phyloP scores from a whole-genome alignment of 495 filamentous ascomycete genomes.

The Jackrogersella minutella region DNA sequence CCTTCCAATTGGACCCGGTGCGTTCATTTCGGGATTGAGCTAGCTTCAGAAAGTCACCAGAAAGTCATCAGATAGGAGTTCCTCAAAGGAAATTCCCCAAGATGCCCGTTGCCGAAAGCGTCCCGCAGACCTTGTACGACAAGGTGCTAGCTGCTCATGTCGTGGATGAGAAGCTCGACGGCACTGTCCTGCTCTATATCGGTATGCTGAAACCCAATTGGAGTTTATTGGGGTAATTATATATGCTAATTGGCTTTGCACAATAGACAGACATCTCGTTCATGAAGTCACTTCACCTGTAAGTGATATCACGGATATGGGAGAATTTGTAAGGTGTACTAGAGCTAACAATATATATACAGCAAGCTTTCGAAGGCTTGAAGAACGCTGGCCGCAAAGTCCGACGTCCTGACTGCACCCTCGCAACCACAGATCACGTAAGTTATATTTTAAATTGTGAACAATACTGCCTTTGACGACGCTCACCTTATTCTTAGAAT shows the following conservation, averaged over 20 bases:
- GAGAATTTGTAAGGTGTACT: background rate
- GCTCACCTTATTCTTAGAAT: slow-evolving; percentile 64
- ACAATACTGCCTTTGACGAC: background rate
- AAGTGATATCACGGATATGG: slow-evolving; percentile 40
- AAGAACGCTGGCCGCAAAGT: slow-evolving; percentile 86
- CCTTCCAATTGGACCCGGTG: background rate
- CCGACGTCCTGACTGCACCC: slow-evolving; percentile 92
- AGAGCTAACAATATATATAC: slow-evolving; percentile 11
- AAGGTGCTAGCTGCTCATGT: slow-evolving; percentile 95
- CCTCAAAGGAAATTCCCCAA: slow-evolving; percentile 41
- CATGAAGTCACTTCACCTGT: slow-evolving; percentile 98
- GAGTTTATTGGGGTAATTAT: background rate
- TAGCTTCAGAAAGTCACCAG: background rate
- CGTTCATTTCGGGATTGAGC: slow-evolving; percentile 7
- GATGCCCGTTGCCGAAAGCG: slow-evolving; percentile 82
- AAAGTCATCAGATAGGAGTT: slow-evolving; percentile 17
- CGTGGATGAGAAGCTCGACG: slow-evolving; percentile 91
- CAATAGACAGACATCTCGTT: slow-evolving; percentile 85
- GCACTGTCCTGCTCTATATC: slow-evolving; percentile 92
- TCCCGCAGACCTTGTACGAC: slow-evolving; percentile 93
- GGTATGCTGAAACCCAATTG: slow-evolving; percentile 57
- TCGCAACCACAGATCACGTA: slow-evolving; percentile 98
- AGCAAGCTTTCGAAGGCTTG: slow-evolving; percentile 98
- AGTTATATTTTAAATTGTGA: slow-evolving; percentile 42
- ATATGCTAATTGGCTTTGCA: slow-evolving; percentile 20